A percentile compares a stretch with the other conserved stretches of the same genome.
Evolutionary conservation across 2,329 filamentous ascomycete genomes (phyloP).

Genomic region (Trichoderma sp.): DNA sequence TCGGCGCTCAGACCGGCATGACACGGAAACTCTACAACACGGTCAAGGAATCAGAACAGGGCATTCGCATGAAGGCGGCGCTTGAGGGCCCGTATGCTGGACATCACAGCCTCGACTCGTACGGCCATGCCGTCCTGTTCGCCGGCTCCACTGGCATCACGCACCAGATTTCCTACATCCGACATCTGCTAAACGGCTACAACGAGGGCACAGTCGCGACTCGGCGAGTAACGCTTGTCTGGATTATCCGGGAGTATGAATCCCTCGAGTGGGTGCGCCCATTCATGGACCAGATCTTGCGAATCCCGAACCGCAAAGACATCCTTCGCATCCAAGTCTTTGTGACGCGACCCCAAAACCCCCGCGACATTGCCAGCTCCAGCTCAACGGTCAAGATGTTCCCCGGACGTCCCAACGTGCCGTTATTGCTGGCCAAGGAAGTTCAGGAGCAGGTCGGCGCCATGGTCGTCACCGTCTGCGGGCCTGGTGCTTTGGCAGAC

Average conservation of each 20-base stretch:
- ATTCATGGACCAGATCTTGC: conserved; percentile 73
- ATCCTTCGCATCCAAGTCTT: conserved; percentile 85
- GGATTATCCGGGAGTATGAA: conserved; percentile 88
- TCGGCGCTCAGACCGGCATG: conserved; percentile 84
- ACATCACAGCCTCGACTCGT: conserved; percentile 83
- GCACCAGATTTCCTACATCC: conserved; percentile 86
- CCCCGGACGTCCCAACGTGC: conserved; percentile 81
- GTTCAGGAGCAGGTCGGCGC: conserved; percentile 79
- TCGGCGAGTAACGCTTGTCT: conserved; percentile 77
- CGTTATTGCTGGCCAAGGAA: conserved; percentile 76
- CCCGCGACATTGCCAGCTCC: conserved; percentile 74
- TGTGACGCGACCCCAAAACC: conserved; percentile 80
- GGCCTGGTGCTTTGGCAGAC: conserved; percentile 70
- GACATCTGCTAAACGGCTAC: conserved; percentile 69
- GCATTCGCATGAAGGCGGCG: conserved; percentile 65
- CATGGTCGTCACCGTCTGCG: conserved; percentile 82
- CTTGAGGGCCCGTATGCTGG: conserved; percentile 89
- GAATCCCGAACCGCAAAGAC: conserved; percentile 76
- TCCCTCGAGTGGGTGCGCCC: conserved; percentile 90
- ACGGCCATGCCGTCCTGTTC: conserved; percentile 87
- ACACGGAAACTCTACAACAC: conserved; percentile 77
- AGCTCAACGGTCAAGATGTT: conserved; percentile 86
- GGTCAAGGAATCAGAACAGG: conserved; percentile 54
- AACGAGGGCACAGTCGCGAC: conserved; percentile 72
- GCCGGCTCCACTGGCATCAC: conserved; percentile 94